A percentile compares a stretch with the other conserved stretches of the same genome.
These are phyloP conservation scores for Penicillium sp. DNA, from an alignment of 2,329 filamentous ascomycete genomes.

Conservation along the genomic window DNA sequence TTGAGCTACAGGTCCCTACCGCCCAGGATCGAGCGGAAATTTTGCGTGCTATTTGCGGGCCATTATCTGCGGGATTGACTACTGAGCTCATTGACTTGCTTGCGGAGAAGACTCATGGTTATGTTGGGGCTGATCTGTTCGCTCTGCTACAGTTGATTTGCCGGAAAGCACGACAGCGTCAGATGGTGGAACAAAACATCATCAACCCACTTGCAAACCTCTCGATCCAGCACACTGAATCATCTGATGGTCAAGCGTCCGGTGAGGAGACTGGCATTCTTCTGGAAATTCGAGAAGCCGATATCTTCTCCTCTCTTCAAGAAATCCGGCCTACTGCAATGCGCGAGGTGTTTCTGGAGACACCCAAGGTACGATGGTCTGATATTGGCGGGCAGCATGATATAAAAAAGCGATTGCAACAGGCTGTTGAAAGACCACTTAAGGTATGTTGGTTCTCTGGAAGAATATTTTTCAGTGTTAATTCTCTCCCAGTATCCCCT, in stretches of 20 bases:
- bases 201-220: neutral
- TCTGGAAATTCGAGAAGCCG: slow-evolving; percentile 32
- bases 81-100: slow-evolving; percentile 55
- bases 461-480: neutral
- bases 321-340: slow-evolving; percentile 76
- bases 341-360: slow-evolving; percentile 82
- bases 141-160: slow-evolving; percentile 55
- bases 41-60: slow-evolving; percentile 53
- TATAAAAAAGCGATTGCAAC: slow-evolving; percentile 63
- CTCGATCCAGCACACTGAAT: neutral
- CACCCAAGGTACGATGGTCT: slow-evolving; percentile 75
- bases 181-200: slow-evolving; percentile 15
- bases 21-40: slow-evolving; percentile 66
- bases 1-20: slow-evolving; percentile 74
- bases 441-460: slow-evolving; percentile 40
- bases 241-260: neutral
- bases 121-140: slow-evolving; percentile 71
- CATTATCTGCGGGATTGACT: slow-evolving; percentile 44
- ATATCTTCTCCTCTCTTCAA: slow-evolving; percentile 52
- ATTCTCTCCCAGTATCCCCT: slow-evolving; percentile 42
- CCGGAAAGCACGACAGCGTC: slow-evolving; percentile 36
- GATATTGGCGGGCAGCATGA: slow-evolving; percentile 81
- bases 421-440: slow-evolving; percentile 54
- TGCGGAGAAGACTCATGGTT: slow-evolving; percentile 76
- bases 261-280: slow-evolving; percentile 17